phyloP scores from a whole-genome alignment of 2,329 filamentous ascomycete species.

The Alternaria sp. region DNA sequence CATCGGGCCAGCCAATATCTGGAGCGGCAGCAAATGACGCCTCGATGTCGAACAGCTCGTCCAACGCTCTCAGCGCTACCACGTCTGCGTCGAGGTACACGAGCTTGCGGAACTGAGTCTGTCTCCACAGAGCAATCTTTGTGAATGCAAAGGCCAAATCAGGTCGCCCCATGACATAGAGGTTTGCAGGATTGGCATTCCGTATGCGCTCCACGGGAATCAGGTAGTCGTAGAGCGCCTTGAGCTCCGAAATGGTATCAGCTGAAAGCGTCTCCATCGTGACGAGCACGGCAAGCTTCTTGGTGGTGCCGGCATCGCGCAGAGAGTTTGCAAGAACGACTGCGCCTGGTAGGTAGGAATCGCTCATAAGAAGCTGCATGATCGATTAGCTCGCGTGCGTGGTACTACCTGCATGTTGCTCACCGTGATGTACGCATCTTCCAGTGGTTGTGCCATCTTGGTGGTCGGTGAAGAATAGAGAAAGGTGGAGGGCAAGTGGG shows the following conservation, averaged over 20 bases:
- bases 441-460: slow-evolving; percentile 49
- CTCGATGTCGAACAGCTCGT: slow-evolving; percentile 82
- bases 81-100: slow-evolving; percentile 96
- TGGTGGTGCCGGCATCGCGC: slow-evolving; percentile 84
- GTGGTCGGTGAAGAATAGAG: slow-evolving; percentile 2
- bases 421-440: slow-evolving; percentile 72
- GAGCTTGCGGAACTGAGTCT: slow-evolving; percentile 87
- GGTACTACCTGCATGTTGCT: slow-evolving; percentile 33
- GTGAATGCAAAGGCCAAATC: slow-evolving; percentile 94
- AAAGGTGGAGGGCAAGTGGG: neutral
- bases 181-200: slow-evolving; percentile 79
- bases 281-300: slow-evolving; percentile 84
- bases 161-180: slow-evolving; percentile 88
- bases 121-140: slow-evolving; percentile 93
- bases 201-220: slow-evolving; percentile 82
- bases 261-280: slow-evolving; percentile 79
- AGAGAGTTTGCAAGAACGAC: slow-evolving; percentile 93
- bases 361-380: slow-evolving; percentile 83
- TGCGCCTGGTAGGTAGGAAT: slow-evolving; percentile 91
- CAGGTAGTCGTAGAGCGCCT: slow-evolving; percentile 85
- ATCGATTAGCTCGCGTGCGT: slow-evolving; percentile 33
- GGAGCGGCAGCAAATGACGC: slow-evolving; percentile 75
- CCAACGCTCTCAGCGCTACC: slow-evolving; percentile 86
- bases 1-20: slow-evolving; percentile 97
- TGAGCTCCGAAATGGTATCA: slow-evolving; percentile 78